Conservation (phyloP, 306 rosid species). For the Ceratonia siliqua region DNA sequence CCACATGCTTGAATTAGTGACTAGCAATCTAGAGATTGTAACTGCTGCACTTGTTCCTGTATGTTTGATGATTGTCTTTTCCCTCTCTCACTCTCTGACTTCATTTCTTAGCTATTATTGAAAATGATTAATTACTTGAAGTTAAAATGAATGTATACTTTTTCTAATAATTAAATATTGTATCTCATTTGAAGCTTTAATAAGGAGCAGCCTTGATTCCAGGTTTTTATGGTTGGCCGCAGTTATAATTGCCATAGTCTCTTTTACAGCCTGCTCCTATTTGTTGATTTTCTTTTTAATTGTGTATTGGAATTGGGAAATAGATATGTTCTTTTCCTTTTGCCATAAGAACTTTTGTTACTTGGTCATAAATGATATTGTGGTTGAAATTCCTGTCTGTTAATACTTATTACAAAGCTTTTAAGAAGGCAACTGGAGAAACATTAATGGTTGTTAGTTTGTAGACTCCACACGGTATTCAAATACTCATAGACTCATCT, state of each 20-base stretch:
- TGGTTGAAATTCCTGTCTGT: not conserved
- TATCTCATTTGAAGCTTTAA: not conserved
- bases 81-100: not conserved
- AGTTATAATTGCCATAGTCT: not conserved
- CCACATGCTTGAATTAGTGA: slow-evolving; percentile 12
- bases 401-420: not conserved
- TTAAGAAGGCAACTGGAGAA: not conserved
- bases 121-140: not conserved
- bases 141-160: not conserved
- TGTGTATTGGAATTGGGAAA: slow-evolving; percentile 18
- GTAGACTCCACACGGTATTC: not conserved
- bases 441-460: not conserved
- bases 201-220: not conserved
- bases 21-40: slow-evolving; percentile 10
- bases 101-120: slow-evolving; percentile 11
- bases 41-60: slow-evolving; percentile 10
- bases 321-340: not conserved
- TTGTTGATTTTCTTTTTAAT: not conserved
- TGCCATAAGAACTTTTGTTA: not conserved
- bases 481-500: not conserved
- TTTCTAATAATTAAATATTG: slow-evolving; percentile 10
- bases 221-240: slow-evolving; percentile 6
- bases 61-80: slow-evolving; percentile 15
- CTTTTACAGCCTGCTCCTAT: not conserved
- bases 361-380: not conserved